These are phyloP conservation scores for Cyberlindnera xylosilytica DNA, from an alignment of 805 yeast species.

Conservation along the genomic window DNA sequence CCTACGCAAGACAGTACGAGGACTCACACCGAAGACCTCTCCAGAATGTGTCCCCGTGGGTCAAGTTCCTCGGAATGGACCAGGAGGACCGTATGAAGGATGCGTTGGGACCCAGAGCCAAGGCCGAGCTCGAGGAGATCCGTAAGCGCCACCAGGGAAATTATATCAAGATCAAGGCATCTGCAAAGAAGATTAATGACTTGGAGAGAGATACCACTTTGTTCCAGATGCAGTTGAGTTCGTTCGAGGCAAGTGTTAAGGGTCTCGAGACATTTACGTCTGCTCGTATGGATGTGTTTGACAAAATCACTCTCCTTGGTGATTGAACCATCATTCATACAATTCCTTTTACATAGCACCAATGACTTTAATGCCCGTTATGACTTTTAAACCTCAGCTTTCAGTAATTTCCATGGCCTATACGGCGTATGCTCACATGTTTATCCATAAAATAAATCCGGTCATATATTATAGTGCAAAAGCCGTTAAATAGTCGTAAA, in stretches of 20 bases:
- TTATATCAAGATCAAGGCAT: conserved; percentile 12
- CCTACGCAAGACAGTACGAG: too few relatives aligned
- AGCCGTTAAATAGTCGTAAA: background rate
- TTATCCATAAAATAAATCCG: too few relatives aligned
- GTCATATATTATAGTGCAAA: too few relatives aligned
- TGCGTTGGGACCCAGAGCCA: conserved; percentile 9
- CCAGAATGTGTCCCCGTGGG: conserved; percentile 16
- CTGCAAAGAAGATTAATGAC: conserved; percentile 5
- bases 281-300: conserved; percentile 16
- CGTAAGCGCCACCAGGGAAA: conserved; percentile 16
- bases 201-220: conserved; percentile 14
- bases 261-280: conserved; percentile 15
- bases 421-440: too few relatives aligned
- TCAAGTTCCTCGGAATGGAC: conserved; percentile 17
- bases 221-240: conserved; percentile 14
- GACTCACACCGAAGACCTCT: conserved; percentile 1
- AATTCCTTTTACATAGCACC: too few relatives aligned
- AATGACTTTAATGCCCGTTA: too few relatives aligned
- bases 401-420: too few relatives aligned
- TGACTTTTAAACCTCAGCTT: too few relatives aligned
- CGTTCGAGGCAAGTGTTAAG: conserved; percentile 14
- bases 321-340: conserved; percentile 6
- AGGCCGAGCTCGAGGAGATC: conserved; percentile 12
- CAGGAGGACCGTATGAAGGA: conserved; percentile 13
- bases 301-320: conserved; percentile 18